Base-by-base conservation (phyloP, 2,329 filamentous ascomycete genomes). In the Macrophomina pseudophaseolina region DNA sequence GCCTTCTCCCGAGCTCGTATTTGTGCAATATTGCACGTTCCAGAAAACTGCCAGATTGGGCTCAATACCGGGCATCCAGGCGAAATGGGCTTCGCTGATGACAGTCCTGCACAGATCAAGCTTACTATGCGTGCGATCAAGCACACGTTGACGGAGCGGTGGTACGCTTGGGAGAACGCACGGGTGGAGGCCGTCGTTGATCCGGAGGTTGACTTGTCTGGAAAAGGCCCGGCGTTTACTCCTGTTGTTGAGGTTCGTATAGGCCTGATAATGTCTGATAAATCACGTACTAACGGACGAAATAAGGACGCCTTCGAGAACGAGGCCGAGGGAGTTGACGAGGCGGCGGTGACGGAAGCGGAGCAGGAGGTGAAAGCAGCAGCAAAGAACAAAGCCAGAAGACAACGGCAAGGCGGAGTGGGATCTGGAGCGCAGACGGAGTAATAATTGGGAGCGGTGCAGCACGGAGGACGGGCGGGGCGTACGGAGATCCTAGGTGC, bases 111-210 rank as follows among this genome's bases (percentile, higher is more conserved):
- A 56, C 42, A 97, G 92, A 86, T 97, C 68, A 85, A 85, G 72
- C 82, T 83, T 76, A 97, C 94, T 30, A 92, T 94, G 87, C 87
- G 88, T 74, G 84, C 86, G 53, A 97, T 98, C 79, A 93, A 92
- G 81, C 91, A 95, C 71, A 87, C 90, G 59, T 82, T 98, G 74
- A 94, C 92, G 42, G 94, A 97, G 81, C 87, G 94, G 73, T 95
- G 88, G 82, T 94, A 97, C 80, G 87, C 91, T 9, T 98, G 93
- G 91, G 86, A 92, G 74, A 91, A 93, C 74, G 92, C 92, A 28
- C 81, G 87, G 59, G 23, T 80, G 85, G 67, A 80, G 38, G 64
- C 64, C 7, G n/a, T 52, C 32, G n/a, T 3, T 12, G 65, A 66
- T 9, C 48, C 48, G 5, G 89, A 92, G 76, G 83, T 93, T 72